A percentile compares a stretch with the other conserved stretches of the same genome.
These are phyloP conservation scores for Cucumis melo DNA, from an alignment of 306 rosid species.

Conservation along the genomic window DNA sequence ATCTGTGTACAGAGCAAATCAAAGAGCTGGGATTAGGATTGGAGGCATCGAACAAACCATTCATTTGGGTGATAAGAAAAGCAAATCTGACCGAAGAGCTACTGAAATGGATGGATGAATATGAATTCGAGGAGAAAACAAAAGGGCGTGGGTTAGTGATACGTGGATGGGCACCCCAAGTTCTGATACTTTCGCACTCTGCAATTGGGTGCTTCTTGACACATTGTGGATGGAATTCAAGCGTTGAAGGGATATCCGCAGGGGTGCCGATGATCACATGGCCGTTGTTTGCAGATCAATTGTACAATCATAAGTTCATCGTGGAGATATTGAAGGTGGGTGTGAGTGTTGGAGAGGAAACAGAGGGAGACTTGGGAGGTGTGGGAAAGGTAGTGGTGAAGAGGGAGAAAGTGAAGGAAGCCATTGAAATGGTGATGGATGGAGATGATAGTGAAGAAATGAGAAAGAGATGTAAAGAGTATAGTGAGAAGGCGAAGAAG, in stretches of 20 bases:
- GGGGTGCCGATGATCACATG: slow-evolving; percentile 52
- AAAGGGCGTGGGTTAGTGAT: slow-evolving; percentile 10
- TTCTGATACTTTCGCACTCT: slow-evolving; percentile 19
- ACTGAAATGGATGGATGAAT: slow-evolving; percentile 10
- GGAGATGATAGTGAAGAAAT: slow-evolving; percentile 25
- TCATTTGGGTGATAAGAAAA: slow-evolving; percentile 16
- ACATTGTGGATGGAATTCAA: slow-evolving; percentile 66
- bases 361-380: slow-evolving; percentile 28
- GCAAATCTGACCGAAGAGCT: slow-evolving; percentile 17
- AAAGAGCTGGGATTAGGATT: slow-evolving; percentile 21
- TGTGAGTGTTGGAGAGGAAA: slow-evolving; percentile 27
- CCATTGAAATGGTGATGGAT: slow-evolving; percentile 27
- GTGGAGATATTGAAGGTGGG: slow-evolving; percentile 26
- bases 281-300: slow-evolving; percentile 49
- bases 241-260: slow-evolving; percentile 30
- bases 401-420: slow-evolving; percentile 23
- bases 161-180: slow-evolving; percentile 22
- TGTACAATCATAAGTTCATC: slow-evolving; percentile 30
- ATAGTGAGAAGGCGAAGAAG: slow-evolving; percentile 24
- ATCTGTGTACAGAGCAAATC: slow-evolving; percentile 1
- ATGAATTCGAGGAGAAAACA: slow-evolving; percentile 6
- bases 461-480: slow-evolving; percentile 18
- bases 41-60: slow-evolving; percentile 19
- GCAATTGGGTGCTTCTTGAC: slow-evolving; percentile 48
- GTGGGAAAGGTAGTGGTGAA: slow-evolving; percentile 27